Evolutionary conservation across 2,329 filamentous ascomycete species (phyloP).

Genomic region (Hypoxylon rubiginosum): DNA sequence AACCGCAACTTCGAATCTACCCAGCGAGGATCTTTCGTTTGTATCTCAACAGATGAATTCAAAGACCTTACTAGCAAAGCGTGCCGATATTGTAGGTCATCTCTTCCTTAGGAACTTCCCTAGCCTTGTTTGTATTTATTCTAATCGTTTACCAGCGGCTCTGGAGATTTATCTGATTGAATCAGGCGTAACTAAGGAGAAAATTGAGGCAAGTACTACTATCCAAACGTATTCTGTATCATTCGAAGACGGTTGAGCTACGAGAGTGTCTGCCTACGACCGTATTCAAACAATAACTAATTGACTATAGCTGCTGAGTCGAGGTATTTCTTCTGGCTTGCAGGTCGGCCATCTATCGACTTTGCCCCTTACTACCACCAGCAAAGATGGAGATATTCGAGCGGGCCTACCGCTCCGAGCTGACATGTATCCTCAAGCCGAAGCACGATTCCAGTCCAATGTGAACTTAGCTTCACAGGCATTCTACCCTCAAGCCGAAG

Average conservation of each 20-base stretch:
- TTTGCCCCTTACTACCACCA: not conserved
- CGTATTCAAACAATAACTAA: not conserved
- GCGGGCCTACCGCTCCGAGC: not conserved
- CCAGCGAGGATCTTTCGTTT: constrained; percentile 60
- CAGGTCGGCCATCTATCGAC: too few relatives aligned
- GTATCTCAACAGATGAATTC: constrained; percentile 70
- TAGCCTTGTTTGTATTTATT: not conserved
- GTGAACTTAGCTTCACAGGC: not conserved
- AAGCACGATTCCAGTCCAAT: not conserved
- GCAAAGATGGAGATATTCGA: too few relatives aligned
- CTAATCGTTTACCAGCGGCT: constrained; percentile 54
- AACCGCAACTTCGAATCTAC: constrained; percentile 8
- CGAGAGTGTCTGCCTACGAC: not conserved
- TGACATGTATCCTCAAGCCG: not conserved
- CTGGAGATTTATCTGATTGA: constrained; percentile 64
- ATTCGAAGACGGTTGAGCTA: not conserved
- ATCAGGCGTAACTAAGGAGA: constrained; percentile 63
- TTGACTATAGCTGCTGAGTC: not conserved
- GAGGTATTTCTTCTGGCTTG: too few relatives aligned
- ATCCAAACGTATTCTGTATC: constrained; percentile 2
- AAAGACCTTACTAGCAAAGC: constrained; percentile 66
- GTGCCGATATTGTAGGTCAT: constrained; percentile 67
- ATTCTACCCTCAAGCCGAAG: too few relatives aligned
- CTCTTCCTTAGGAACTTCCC: constrained; percentile 3
- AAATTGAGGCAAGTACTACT: constrained; percentile 59